Evolutionary conservation across 2,329 filamentous ascomycete genomes (phyloP).

Genomic region (Penicillium crustosum): DNA sequence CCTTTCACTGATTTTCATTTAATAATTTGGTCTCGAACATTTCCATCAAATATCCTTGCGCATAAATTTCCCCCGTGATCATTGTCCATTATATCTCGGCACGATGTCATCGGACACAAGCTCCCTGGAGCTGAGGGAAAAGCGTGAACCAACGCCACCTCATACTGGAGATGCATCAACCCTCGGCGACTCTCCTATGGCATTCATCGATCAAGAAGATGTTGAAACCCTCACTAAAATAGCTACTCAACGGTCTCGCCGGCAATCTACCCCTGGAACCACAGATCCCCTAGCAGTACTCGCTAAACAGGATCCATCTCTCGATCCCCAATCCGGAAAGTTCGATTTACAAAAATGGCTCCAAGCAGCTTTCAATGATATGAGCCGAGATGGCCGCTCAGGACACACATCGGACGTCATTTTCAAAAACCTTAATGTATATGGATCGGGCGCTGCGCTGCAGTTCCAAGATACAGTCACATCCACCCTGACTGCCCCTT

Average conservation of each 20-base stretch:
- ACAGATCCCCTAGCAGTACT: slow-evolving; percentile 13
- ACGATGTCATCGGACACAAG: neutral
- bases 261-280: slow-evolving; percentile 12
- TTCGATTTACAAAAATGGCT: slow-evolving; percentile 26
- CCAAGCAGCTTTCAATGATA: slow-evolving; percentile 16
- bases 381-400: slow-evolving; percentile 6
- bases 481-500: slow-evolving; percentile 18
- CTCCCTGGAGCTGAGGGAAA: slow-evolving; percentile 2
- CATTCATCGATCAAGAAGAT: slow-evolving; percentile 16
- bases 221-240: slow-evolving; percentile 24
- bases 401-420: slow-evolving; percentile 21
- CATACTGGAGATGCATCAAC: slow-evolving; percentile 2
- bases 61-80: neutral
- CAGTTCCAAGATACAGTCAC: slow-evolving; percentile 27
- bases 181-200: slow-evolving; percentile 6
- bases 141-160: neutral
- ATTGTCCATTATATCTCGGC: neutral
- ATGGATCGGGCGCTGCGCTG: slow-evolving; percentile 29
- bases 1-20: neutral
- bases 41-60: neutral
- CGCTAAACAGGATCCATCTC: slow-evolving; percentile 17
- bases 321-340: slow-evolving; percentile 19
- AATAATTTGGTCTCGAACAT: neutral
- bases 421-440: slow-evolving; percentile 26
- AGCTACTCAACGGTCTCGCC: slow-evolving; percentile 21